Base-by-base conservation (phyloP, 345 rosid species). In the Rhodamnia argentea region DNA sequence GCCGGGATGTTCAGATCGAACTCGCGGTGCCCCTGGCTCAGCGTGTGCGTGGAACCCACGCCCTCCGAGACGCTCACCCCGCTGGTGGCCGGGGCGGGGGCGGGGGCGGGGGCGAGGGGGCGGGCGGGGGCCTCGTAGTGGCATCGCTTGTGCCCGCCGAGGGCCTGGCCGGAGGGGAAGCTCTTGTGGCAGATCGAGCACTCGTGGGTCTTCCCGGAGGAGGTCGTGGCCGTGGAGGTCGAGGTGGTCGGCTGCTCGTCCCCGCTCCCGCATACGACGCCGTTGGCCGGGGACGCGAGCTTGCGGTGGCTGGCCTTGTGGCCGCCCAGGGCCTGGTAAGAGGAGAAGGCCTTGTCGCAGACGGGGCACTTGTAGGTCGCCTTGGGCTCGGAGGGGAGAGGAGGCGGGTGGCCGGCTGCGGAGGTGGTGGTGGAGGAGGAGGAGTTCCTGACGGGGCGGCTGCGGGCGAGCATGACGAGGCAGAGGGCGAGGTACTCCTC, bases 401-500 rank as follows among this genome's bases (percentile, higher is more conserved):
- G 23, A 13, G 81, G 85, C 23, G 87, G 82, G 1, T 32, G 0
- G 74, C 56, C 9, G 83, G 59, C 0, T n/a, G n/a, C n/a, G n/a
- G n/a, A n/a, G n/a, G n/a, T n/a, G 85, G 58, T 24, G 55, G 50
- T 5, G 59, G 37, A 10, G 78, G 58, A 22, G 86, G 53, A 85
- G 57, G 15, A 84, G 83, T 37, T 3, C 81, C 84, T 87, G 82
- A 5, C 26, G 86, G 26, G 86, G 82, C 91, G 89, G 86, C 98
- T 96, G 56, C 96, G 96, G 81, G 98, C 96, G 83, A 97, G 98
- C 99, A 96, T 96, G 91, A 97, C 87, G 82, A 97, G 98, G 86
- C 98, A 97, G 82, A 97, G 95, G 86, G 99, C 99, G 26, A 96
- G 95, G 82, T 94, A 96, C 89, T 97, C 98, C 70, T 95, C 99